Conservation (phyloP, 495 filamentous ascomycete genomes). For the Penicillium parvum region DNA sequence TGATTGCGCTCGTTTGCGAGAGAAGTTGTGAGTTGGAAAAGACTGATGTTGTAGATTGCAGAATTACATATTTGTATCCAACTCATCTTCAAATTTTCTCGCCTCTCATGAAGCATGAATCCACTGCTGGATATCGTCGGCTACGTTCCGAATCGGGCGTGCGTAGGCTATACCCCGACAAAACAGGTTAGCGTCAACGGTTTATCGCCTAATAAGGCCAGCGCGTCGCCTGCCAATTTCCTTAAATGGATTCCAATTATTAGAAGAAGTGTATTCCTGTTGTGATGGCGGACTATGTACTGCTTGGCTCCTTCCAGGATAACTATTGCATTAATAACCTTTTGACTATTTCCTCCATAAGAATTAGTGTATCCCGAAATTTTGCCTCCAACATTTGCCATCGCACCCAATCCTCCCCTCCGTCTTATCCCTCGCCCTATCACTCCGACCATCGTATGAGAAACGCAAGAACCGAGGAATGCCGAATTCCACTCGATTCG, state of each 20-base stretch:
- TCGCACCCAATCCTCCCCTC: neutral
- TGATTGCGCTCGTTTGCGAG: no score
- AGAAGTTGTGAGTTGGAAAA: no score
- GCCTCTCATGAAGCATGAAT: neutral
- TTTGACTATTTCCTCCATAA: no score
- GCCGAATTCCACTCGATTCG: no score
- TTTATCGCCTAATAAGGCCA: neutral
- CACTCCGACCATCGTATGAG: no score
- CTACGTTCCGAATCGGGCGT: neutral
- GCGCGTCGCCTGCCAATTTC: neutral
- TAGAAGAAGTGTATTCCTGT: neutral
- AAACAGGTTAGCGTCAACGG: conserved; percentile 1
- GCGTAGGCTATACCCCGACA: conserved; percentile 1
- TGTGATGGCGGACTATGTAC: no score
- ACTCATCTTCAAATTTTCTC: neutral
- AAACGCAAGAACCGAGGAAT: no score
- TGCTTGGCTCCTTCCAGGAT: no score
- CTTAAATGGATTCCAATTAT: neutral
- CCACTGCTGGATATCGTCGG: neutral
- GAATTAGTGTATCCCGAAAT: no score
- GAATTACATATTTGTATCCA: neutral
- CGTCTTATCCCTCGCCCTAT: neutral
- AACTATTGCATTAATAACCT: no score
- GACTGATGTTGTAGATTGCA: no score
- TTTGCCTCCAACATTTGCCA: no score